Conservation (phyloP, 208 protist species). For the Acanthamoeba quina region DNA sequence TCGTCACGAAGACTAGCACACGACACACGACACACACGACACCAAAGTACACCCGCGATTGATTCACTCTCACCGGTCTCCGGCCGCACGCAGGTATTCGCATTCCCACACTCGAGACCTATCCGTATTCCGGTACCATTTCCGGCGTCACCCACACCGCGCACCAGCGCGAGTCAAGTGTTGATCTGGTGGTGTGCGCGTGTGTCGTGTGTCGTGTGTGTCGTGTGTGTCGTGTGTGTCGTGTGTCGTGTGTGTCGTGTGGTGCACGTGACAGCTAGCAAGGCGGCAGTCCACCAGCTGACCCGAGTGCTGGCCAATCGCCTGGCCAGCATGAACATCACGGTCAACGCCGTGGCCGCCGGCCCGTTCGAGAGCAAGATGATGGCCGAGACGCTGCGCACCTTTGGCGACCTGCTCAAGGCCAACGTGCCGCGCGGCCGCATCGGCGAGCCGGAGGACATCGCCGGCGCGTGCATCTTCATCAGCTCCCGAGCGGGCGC, state of each 20-base stretch:
- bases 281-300: constrained; percentile 78
- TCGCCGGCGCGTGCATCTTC: constrained; percentile 56
- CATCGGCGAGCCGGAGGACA: constrained; percentile 33
- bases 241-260: not conserved
- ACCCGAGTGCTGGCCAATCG: constrained; percentile 66
- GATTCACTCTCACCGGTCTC: not conserved
- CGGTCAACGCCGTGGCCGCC: constrained; percentile 76
- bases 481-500: constrained; percentile 37
- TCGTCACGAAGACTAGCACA: too few species aligned
- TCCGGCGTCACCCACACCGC: not conserved
- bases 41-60: not conserved
- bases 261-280: constrained; percentile 29
- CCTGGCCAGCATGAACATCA: constrained; percentile 76
- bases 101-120: constrained; percentile 72
- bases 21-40: not conserved
- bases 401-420: constrained; percentile 41
- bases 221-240: too few species aligned
- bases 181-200: too few species aligned
- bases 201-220: too few species aligned
- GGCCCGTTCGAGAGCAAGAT: constrained; percentile 78
- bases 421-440: constrained; percentile 1
- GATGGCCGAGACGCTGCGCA: constrained; percentile 42
- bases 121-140: constrained; percentile 55
- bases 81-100: not conserved
- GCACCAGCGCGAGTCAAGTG: too few species aligned